Evolutionary conservation across 331 rosid species (phyloP).

Genomic region (Ulmus americana): DNA sequence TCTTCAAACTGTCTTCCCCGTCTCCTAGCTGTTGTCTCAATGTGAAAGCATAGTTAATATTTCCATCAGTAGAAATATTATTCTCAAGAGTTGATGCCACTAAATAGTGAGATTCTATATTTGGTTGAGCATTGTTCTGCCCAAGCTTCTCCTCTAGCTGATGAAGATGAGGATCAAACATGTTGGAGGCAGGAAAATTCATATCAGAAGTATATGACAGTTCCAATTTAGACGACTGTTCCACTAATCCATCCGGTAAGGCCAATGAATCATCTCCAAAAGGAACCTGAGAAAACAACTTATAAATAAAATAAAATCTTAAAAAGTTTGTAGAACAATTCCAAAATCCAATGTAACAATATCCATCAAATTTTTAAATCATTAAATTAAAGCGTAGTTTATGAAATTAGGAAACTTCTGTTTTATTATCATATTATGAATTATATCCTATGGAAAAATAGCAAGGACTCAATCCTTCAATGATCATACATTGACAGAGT

Average conservation of each 20-base stretch:
- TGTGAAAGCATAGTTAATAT: slow-evolving; percentile 42
- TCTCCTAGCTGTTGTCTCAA: slow-evolving; percentile 48
- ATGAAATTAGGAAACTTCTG: too few species aligned
- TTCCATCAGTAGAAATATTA: slow-evolving; percentile 43
- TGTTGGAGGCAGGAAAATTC: slow-evolving; percentile 28
- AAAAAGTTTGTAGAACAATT: slow-evolving; percentile 3
- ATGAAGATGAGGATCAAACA: slow-evolving; percentile 26
- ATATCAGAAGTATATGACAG: slow-evolving; percentile 27
- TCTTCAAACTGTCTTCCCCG: slow-evolving; percentile 66
- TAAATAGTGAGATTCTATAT: slow-evolving; percentile 30
- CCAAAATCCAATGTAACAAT: neutral
- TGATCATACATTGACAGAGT: too few species aligned
- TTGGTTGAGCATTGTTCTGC: slow-evolving; percentile 32
- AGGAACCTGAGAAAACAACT: slow-evolving; percentile 39
- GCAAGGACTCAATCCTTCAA: too few species aligned
- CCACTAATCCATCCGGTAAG: slow-evolving; percentile 36
- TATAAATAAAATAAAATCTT: slow-evolving; percentile 20
- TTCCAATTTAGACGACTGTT: slow-evolving; percentile 44
- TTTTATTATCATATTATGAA: too few species aligned
- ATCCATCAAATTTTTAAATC: too few species aligned
- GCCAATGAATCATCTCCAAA: slow-evolving; percentile 41
- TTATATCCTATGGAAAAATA: too few species aligned
- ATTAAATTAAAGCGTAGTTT: too few species aligned
- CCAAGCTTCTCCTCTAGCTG: slow-evolving; percentile 33
- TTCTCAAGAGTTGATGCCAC: slow-evolving; percentile 26